A percentile compares a stretch with the other conserved stretches of the same genome.
These are phyloP conservation scores for Arabidopsis suecica DNA, from an alignment of 345 rosid genomes.

Conservation along the genomic window DNA sequence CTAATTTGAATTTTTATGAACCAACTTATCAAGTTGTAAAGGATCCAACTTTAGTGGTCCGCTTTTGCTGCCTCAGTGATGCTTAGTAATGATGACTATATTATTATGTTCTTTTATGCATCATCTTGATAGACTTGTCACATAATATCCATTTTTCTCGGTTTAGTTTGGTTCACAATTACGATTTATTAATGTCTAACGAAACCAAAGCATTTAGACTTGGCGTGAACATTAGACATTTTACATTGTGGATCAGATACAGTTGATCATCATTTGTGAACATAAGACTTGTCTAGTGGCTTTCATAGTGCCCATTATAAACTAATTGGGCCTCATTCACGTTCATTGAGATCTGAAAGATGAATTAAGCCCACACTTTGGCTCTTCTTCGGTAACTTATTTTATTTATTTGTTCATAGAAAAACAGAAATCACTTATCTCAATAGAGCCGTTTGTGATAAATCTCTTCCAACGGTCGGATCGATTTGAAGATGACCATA, in stretches of 20 bases:
- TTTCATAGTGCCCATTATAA: not conserved
- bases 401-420: not conserved
- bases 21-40: conserved; percentile 30
- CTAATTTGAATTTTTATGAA: not conserved
- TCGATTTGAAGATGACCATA: not conserved
- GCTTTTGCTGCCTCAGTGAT: conserved; percentile 7
- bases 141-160: not conserved
- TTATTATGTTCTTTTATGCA: conserved; percentile 1
- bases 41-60: conserved; percentile 27
- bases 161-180: not conserved
- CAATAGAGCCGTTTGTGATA: not conserved
- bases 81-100: conserved; percentile 37
- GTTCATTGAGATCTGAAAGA: not conserved
- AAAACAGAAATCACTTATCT: not conserved
- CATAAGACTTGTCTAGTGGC: too few species aligned
- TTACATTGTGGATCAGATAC: too few species aligned
- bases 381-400: not conserved
- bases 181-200: not conserved
- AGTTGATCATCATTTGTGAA: too few species aligned
- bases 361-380: not conserved
- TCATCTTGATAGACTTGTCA: conserved; percentile 6
- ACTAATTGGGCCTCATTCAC: not conserved
- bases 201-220: not conserved
- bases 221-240: not conserved
- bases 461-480: not conserved